Evolutionary conservation across 75 land plant genomes (phyloP), one percentile per base, ranked within the genome.

Genomic region (Larix kaempferi): DNA sequence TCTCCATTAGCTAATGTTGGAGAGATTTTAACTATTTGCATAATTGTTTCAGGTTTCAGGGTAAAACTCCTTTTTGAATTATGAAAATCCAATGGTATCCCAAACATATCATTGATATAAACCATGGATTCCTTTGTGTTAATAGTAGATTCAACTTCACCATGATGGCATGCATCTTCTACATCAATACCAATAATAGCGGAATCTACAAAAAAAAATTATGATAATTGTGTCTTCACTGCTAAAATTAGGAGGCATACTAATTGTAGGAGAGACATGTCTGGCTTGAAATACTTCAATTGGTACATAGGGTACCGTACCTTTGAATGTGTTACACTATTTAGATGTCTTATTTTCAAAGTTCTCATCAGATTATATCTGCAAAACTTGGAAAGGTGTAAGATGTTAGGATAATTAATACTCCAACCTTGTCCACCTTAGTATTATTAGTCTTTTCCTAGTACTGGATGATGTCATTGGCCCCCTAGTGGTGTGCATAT

Each of bases 61-160:
- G 72, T 1, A 69, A 49, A 37, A 39, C 22, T 73, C 19, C 33
- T 55, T 73, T 27, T 76, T 58, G 61, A 16, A 35, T 61, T 78
- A 19, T 33, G 33, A 55, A 75, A 85, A 74, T 86, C 85, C 84
- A 95, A 44, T 54, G 98, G 96, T 78, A 81, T 83, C 57, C 80
- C 77, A 77, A 95, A 95, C 96, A 95, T 87, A 39, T 85, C 81
- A 66, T 90, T 88, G 55, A 95, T 95, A 21, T 95, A 94, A 79
- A 80, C 89, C 79, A 89, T 83, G 7, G 92, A 93, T 73, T 87
- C 92, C 74, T 88, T 91, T 19, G 94, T 93, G 72, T 82, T 91
- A 56, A 91, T 65, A 21, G 98, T 93, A 49, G 90, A 85, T 77
- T 95, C 98, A 84, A 88, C 91, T 44, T 91, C 65, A 44, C 89